Evolutionary conservation across 2,329 filamentous ascomycete species (phyloP).

Genomic region (Cercospora sesami): DNA sequence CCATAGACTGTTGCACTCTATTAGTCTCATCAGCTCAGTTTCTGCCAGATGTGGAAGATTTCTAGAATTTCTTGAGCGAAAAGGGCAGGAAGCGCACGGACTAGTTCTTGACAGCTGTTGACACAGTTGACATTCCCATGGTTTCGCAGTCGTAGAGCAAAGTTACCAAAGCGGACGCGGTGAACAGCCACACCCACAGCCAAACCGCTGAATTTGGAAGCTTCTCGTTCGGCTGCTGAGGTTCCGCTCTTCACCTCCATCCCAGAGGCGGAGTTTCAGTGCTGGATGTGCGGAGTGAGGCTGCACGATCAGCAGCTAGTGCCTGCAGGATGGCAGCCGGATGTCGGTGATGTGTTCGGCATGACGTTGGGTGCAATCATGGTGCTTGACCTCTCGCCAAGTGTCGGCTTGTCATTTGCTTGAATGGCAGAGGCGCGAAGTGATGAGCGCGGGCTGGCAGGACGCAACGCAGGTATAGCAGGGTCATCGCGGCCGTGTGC

Average conservation of each 20-base stretch:
- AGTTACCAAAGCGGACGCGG: neutral
- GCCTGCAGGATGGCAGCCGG: neutral
- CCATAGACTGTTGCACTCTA: neutral
- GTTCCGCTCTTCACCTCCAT: neutral
- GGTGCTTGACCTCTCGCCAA: neutral
- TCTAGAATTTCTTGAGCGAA: neutral
- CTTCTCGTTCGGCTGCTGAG: neutral
- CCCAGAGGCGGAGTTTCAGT: neutral
- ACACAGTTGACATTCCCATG: neutral
- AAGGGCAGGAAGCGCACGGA: neutral
- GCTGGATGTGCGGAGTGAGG: neutral
- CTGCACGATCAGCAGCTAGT: conserved; percentile 5
- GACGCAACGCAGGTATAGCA: neutral
- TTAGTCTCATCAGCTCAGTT: neutral
- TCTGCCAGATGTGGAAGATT: neutral
- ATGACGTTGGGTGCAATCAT: conserved; percentile 3
- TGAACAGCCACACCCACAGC: neutral
- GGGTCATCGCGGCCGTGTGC: neutral
- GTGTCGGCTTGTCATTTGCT: conserved; percentile 8
- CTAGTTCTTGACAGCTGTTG: neutral
- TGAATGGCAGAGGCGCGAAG: neutral
- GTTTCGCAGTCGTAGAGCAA: neutral
- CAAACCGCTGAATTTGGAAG: neutral
- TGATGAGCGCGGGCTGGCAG: neutral
- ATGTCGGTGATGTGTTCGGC: neutral